Evolutionary conservation across 495 filamentous ascomycete genomes (phyloP).

Genomic region (Chaetomium tenue): DNA sequence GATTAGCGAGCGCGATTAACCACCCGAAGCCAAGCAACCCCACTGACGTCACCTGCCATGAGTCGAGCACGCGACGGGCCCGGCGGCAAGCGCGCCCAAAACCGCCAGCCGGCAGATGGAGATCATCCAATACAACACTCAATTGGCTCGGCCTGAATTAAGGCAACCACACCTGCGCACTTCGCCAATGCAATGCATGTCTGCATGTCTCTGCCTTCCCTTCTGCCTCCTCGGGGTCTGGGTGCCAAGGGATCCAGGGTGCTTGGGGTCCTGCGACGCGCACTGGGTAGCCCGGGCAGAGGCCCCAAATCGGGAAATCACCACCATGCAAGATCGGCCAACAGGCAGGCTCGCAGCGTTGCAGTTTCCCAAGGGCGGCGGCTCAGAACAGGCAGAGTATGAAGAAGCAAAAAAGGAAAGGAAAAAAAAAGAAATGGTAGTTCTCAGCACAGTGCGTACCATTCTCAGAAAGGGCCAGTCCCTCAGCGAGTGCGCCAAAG

Average conservation of each 20-base stretch:
- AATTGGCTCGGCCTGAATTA: not conserved
- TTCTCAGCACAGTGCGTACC: not conserved
- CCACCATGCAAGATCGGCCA: constrained; percentile 14
- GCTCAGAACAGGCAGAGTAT: not conserved
- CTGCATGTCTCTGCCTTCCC: not conserved
- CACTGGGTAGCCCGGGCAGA: not conserved
- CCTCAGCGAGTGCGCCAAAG: not conserved
- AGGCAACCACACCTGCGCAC: constrained; percentile 1
- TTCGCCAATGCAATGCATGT: constrained; percentile 4
- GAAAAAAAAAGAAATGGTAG: too few relatives aligned
- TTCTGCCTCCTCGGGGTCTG: not conserved
- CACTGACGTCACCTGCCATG: constrained; percentile 17
- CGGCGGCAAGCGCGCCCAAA: constrained; percentile 18
- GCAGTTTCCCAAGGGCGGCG: too few relatives aligned
- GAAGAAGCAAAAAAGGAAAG: not conserved
- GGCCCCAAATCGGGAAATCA: constrained; percentile 11
- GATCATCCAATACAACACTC: not conserved
- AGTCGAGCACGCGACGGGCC: constrained; percentile 7
- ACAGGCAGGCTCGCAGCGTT: not conserved
- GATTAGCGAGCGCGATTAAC: constrained; percentile 16
- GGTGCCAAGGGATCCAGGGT: too few relatives aligned
- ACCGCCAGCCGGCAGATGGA: constrained; percentile 3
- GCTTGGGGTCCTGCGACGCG: not conserved
- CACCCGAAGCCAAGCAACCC: constrained; percentile 7
- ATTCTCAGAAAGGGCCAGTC: too few relatives aligned